A percentile compares a stretch with the other conserved stretches of the same genome.
phyloP scores from a whole-genome alignment of 805 yeast species.

The Pichia sporocuriosa region DNA sequence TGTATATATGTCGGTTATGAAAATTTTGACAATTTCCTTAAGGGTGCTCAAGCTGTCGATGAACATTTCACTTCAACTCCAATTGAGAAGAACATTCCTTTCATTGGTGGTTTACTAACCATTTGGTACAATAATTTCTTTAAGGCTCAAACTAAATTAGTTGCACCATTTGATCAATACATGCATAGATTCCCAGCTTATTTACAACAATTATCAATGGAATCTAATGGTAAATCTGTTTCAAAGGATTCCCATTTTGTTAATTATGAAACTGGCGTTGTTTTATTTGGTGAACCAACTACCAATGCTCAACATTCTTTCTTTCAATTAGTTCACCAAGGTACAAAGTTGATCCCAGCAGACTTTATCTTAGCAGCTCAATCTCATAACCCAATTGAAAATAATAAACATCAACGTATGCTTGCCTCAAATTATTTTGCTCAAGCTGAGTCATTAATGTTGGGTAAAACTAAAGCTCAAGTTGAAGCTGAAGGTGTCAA shows the following conservation, averaged over 20 bases:
- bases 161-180: slow-evolving; percentile 98
- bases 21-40: slow-evolving; percentile 83
- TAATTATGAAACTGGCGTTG: slow-evolving; percentile 92
- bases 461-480: slow-evolving; percentile 81
- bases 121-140: slow-evolving; percentile 99
- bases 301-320: slow-evolving; percentile 98
- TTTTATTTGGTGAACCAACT: slow-evolving; percentile 96
- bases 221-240: slow-evolving; percentile 97
- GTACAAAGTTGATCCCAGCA: slow-evolving; percentile 94
- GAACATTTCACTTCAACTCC: slow-evolving; percentile 81
- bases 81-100: slow-evolving; percentile 85
- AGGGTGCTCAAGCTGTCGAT: slow-evolving; percentile 98
- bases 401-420: slow-evolving; percentile 93
- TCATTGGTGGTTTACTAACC: slow-evolving; percentile 84
- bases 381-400: slow-evolving; percentile 95
- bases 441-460: slow-evolving; percentile 96
- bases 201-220: slow-evolving; percentile 97
- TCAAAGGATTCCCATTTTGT: slow-evolving; percentile 88
- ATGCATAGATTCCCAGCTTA: slow-evolving; percentile 99
- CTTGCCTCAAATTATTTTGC: slow-evolving; percentile 99
- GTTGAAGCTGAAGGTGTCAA: slow-evolving; percentile 82
- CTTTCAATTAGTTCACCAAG: slow-evolving; percentile 99
- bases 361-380: slow-evolving; percentile 96
- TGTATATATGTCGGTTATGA: slow-evolving; percentile 94
- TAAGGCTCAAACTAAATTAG: slow-evolving; percentile 97